A percentile compares a stretch with the other conserved stretches of the same genome.
phyloP scores from a whole-genome alignment of 1,284 basidiomycete genomes.

The Cryptococcus depauperatus region DNA sequence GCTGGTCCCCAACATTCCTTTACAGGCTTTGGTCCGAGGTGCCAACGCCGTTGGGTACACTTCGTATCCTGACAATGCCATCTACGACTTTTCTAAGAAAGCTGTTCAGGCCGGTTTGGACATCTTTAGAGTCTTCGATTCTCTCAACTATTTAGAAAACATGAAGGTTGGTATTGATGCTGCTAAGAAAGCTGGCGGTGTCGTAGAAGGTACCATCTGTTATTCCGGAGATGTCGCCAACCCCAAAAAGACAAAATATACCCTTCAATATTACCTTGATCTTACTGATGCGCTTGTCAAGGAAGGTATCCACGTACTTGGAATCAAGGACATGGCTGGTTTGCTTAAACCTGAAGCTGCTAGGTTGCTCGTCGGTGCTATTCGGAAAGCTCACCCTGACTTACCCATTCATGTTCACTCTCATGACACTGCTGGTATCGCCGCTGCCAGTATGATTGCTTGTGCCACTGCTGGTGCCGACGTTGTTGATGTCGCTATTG shows the following conservation, averaged over 20 bases:
- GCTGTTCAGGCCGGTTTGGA: slow-evolving; percentile 98
- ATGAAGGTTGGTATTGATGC: slow-evolving; percentile 96
- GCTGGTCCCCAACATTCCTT: slow-evolving; percentile 95
- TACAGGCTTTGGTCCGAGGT: slow-evolving; percentile 96
- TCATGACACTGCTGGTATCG: slow-evolving; percentile 98
- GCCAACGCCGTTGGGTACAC: slow-evolving; percentile 99
- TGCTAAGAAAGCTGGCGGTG: slow-evolving; percentile 98
- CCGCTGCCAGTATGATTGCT: slow-evolving; percentile 92
- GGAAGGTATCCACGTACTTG: slow-evolving; percentile 94
- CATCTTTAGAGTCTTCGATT: slow-evolving; percentile 99
- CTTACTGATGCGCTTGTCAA: slow-evolving; percentile 88
- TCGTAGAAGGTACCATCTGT: slow-evolving; percentile 94
- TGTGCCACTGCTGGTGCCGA: slow-evolving; percentile 93
- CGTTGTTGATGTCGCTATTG: slow-evolving; percentile 96
- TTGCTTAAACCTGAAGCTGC: slow-evolving; percentile 92
- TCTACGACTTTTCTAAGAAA: slow-evolving; percentile 97
- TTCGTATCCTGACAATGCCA: slow-evolving; percentile 97
- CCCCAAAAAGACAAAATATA: slow-evolving; percentile 96
- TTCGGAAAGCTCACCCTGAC: slow-evolving; percentile 93
- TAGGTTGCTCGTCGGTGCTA: slow-evolving; percentile 79
- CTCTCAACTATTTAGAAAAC: slow-evolving; percentile 95
- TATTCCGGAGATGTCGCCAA: slow-evolving; percentile 97
- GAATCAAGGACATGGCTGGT: slow-evolving; percentile 99
- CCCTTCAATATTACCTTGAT: slow-evolving; percentile 94
- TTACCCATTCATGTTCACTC: slow-evolving; percentile 99